Base-by-base conservation (phyloP, 1,139 yeast genomes). In the Blastobotrys indianensis region DNA sequence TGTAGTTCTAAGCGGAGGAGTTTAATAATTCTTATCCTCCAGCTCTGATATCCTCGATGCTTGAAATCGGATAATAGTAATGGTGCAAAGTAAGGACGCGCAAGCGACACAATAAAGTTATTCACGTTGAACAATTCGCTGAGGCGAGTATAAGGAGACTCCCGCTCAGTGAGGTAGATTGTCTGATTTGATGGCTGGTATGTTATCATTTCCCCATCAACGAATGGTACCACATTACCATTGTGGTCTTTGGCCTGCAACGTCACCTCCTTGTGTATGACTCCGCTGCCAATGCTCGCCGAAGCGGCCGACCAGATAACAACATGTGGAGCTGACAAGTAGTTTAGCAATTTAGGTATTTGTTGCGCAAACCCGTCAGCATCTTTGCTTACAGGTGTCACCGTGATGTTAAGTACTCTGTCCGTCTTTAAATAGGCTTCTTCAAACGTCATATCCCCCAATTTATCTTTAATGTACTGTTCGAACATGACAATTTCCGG, bases 71-170 rank as follows among this genome's bases (percentile, higher is more conserved):
- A 84, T 33, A 85, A 80, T 41, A 92, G 75, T 44, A 90, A 70
- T 0, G 97, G 97, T 0, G 97, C 96, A 55, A 90, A 70, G 59
- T 92, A 90, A 0, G 97, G 97, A 50, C 97, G 75, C 10, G 97
- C 95, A 55, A 90, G 72, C 31, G 96, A 85, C 0, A 88, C 87
- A 23, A 92, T 74, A 59, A 87, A 90, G 63, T 88, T 94, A 65
- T 92, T 92, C 17, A 92, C 97, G 59, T 92, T 92, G 69, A 90
- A 92, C 49, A 90, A 73, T 62, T 92, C 97, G 0, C 97, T 85
- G 42, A 92, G 74, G 49, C 95, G 71, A 0, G 94, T 85, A 62
- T 90, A 92, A 0, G 96, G 94, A 5, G 86, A 79, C 41, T 73
- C 73, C 11, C 74, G 63, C 38, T 70, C 68, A 15, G 59, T 54